Base-by-base conservation (phyloP, 2,329 filamentous ascomycete species). In the Cytospora chrysosperma region DNA sequence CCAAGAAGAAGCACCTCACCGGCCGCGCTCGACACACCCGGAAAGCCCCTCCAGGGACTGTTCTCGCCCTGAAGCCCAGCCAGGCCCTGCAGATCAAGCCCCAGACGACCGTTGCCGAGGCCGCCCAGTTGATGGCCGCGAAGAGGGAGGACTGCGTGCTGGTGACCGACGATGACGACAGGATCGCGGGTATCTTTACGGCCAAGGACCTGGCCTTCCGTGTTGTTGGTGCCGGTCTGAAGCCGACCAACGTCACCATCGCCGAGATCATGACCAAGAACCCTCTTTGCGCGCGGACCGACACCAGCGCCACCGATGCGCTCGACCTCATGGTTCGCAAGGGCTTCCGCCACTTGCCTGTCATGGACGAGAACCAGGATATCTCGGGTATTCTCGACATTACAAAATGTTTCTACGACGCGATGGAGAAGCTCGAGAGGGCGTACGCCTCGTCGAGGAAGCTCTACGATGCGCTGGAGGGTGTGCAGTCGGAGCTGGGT, bases 251-350 rank as follows among this genome's bases (percentile, higher is more conserved):
- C 74, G 87, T 98, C 70, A 96, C 92, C 26, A 97, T 99, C 74
- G 91, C 93, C 69, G 93, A 98, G 74, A 99, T 99, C 77, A 99
- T 99, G 95, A 99, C 95, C 75, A 97, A 98, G 83, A 99, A 99
- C 80, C 95, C 95, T 13, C 86, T 99, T 19, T 99, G 95, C 76
- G 95, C 95, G 61, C 88, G 95, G 75, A 99, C 95, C 63, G 95
- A 99, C 75, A 99, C 95, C 37, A 98, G 94, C 77, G 95, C 95
- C 40, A 99, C 95, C 51, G 95, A 99, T 81, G 95, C 95, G 34
- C 81, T 99, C 67, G 94, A 99, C 77, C 84, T 98, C 63, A 99
- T 99, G 95, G 95, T 99, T 63, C 86, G 94, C 70, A 98, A 98
- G 80, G 95, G 95, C 21, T 99, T 99, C 82, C 88, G 95, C 70